A percentile compares a stretch with the other conserved stretches of the same genome.
These are phyloP conservation scores for Wallacemonas sp. DNA, from an alignment of 208 protist genomes.

Conservation along the genomic window DNA sequence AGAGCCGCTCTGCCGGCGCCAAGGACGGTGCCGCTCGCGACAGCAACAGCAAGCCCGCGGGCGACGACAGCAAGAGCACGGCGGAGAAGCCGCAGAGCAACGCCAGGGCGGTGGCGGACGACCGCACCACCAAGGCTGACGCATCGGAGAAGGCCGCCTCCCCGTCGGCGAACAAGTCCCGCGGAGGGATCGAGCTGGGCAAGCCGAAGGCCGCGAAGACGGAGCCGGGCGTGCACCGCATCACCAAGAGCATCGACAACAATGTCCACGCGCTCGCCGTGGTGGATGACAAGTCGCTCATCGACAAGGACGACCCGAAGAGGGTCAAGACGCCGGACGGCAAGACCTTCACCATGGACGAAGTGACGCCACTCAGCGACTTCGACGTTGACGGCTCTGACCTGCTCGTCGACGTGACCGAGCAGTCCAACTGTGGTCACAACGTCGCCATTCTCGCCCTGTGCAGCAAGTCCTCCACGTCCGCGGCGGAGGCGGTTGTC, in stretches of 20 bases:
- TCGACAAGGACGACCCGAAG: constrained; percentile 22
- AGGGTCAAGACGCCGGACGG: constrained; percentile 26
- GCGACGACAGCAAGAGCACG: not conserved
- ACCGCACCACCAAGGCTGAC: not conserved
- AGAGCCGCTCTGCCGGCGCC: constrained; percentile 6
- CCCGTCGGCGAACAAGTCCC: not conserved
- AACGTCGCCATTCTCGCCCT: constrained; percentile 45
- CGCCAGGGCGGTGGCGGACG: not conserved
- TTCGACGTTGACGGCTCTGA: constrained; percentile 38
- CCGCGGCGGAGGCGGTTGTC: constrained; percentile 23
- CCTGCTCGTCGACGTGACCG: constrained; percentile 40
- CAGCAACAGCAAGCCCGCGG: not conserved
- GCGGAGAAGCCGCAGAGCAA: not conserved
- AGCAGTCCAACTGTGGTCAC: constrained; percentile 47
- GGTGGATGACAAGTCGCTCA: constrained; percentile 23
- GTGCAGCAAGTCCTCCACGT: constrained; percentile 21
- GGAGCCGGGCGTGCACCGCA: constrained; percentile 13
- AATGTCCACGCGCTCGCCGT: constrained; percentile 39
- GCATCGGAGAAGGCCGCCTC: not conserved
- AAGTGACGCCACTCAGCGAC: constrained; percentile 24
- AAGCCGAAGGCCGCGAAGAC: not conserved
- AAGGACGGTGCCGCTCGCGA: not conserved
- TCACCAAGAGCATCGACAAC: constrained; percentile 49
- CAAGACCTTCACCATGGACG: constrained; percentile 38
- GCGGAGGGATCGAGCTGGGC: constrained; percentile 1